Base-by-base conservation (phyloP, 2,329 filamentous ascomycete genomes). In the Penicillium sp. region DNA sequence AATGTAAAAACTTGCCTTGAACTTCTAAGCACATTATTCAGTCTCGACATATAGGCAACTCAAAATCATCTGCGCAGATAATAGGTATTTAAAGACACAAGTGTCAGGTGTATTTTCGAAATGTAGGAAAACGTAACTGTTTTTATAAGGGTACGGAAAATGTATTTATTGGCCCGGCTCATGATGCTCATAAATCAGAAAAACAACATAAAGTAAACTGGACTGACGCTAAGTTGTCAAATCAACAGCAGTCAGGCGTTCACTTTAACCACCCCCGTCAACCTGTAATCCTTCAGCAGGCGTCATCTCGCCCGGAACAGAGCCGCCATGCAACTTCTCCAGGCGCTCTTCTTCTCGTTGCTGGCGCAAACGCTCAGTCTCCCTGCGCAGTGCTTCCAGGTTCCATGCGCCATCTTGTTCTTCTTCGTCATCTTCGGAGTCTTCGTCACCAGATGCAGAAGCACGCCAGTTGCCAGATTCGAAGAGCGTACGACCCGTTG, bases 401-500 rank as follows among this genome's bases (percentile, higher is more conserved):
- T 96, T 96, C 85, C 87, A 97, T 5, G 77, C 74, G 50, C 65
- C 74, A 53, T 76, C 72, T 11, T 85, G 86, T 23, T 84, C 77
- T 47, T 77, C 70, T 24, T 68, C 72, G 7, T 76, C 74, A 4
- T 85, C 86, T 20, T 48, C 51, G 11, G 46, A 48, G 18, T 68
- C 72, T 8, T 77, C 74, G 11, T 85, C 86, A 18, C 84, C 84
- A 14, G 82, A 81, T 3, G 82, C 82, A 35, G 77, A 80, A 46
- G 40, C 38, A 60, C 85, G 80, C 93, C 93, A 99, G 72, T 95
- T 92, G 67, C 94, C 94, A 73, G 91, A 94, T 77, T 99, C 94
- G 72, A 99, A 99, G 76, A 99, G 81, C 7, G 91, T 90, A 77
- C 92, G 86, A 67, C 94, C 94, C 20, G 94, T 99, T 21, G 92